phyloP scores from a whole-genome alignment of 495 filamentous ascomycete species.

The Cryomyces minteri region DNA sequence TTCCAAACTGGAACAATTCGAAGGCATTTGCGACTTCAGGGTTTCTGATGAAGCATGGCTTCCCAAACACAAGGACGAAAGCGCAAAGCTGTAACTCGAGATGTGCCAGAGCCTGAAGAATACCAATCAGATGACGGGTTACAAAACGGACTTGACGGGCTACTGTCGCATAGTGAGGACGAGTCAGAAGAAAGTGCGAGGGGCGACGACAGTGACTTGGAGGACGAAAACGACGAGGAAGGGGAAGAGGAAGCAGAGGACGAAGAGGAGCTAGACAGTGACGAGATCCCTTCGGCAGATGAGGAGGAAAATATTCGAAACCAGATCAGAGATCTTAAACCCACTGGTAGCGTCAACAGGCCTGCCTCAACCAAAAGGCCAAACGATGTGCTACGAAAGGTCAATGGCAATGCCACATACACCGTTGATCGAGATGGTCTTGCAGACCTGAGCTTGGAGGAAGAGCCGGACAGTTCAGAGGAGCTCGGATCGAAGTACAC shows the following conservation, averaged over 20 bases:
- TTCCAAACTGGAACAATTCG: not conserved
- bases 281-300: conserved; percentile 37
- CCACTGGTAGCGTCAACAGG: conserved; percentile 1
- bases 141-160: conserved; percentile 45
- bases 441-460: not conserved
- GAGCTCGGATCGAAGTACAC: conserved; percentile 32
- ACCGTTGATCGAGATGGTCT: not conserved
- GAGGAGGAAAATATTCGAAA: conserved; percentile 22
- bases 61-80: conserved; percentile 19
- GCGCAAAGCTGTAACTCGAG: conserved; percentile 37
- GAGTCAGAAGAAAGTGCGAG: conserved; percentile 13
- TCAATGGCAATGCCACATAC: conserved; percentile 2
- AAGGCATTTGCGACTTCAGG: not conserved
- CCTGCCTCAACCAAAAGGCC: not conserved
- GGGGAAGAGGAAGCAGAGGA: conserved; percentile 24
- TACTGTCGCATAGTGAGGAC: conserved; percentile 37
- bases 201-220: conserved; percentile 20
- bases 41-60: not conserved
- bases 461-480: conserved; percentile 13
- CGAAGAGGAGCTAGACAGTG: conserved; percentile 28
- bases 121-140: conserved; percentile 20
- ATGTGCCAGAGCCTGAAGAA: conserved; percentile 31
- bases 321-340: conserved; percentile 12
- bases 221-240: conserved; percentile 32
- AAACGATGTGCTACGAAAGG: conserved; percentile 1